Percentiles rank a stretch among this genome's conserved stretches.
Evolutionary conservation across 2,329 filamentous ascomycete species (phyloP).

Genomic region (Xylariaceae sp.): DNA sequence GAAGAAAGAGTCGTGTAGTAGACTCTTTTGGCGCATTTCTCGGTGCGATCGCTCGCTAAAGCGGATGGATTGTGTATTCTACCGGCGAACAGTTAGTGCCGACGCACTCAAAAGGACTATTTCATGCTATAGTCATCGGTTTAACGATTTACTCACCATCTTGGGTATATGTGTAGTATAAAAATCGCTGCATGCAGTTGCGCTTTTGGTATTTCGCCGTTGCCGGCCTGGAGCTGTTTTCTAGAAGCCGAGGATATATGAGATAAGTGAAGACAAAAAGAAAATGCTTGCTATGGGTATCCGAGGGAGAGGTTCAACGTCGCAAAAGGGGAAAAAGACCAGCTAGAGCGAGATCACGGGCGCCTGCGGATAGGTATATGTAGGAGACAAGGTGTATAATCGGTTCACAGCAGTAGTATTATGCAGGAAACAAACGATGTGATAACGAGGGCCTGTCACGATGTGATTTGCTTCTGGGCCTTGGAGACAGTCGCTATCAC

Average conservation of each 20-base stretch:
- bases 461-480: slow-evolving; percentile 20
- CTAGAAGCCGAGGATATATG: slow-evolving; percentile 25
- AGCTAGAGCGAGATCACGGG: slow-evolving; percentile 22
- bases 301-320: slow-evolving; percentile 23
- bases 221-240: slow-evolving; percentile 25
- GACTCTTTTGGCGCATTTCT: slow-evolving; percentile 50
- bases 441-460: slow-evolving; percentile 22
- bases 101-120: not conserved
- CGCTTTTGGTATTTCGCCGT: slow-evolving; percentile 26
- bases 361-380: slow-evolving; percentile 28
- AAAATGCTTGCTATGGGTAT: slow-evolving; percentile 22
- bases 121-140: not conserved
- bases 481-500: too few relatives aligned
- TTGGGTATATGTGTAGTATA: slow-evolving; percentile 6
- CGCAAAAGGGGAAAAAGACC: slow-evolving; percentile 27
- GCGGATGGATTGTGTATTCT: slow-evolving; percentile 25
- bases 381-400: slow-evolving; percentile 18
- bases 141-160: slow-evolving; percentile 17
- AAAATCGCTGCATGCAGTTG: slow-evolving; percentile 15
- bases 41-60: slow-evolving; percentile 32
- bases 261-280: slow-evolving; percentile 24
- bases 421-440: slow-evolving; percentile 24
- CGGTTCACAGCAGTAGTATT: slow-evolving; percentile 16
- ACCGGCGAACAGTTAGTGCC: slow-evolving; percentile 13
- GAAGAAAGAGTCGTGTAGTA: slow-evolving; percentile 57